These are phyloP conservation scores for Leccinum brunneo-olivaceum DNA, from an alignment of 1,284 basidiomycete genomes.

Conservation along the genomic window DNA sequence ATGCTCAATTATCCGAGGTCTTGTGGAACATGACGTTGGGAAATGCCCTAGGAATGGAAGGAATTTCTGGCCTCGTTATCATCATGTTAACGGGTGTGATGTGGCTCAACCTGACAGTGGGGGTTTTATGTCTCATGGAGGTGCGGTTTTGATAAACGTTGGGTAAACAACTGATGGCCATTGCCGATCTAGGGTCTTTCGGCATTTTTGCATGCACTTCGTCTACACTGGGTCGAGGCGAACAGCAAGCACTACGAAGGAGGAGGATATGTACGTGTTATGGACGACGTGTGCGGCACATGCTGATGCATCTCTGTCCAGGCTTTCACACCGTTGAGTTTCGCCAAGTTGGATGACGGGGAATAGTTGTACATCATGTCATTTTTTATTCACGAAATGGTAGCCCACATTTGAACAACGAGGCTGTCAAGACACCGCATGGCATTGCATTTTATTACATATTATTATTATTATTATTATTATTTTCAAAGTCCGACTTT, in stretches of 20 bases:
- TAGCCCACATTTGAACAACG: slow-evolving; percentile 9
- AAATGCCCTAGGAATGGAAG: slow-evolving; percentile 47
- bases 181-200: slow-evolving; percentile 65
- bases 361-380: slow-evolving; percentile 15
- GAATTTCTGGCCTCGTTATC: slow-evolving; percentile 53
- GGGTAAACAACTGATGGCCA: slow-evolving; percentile 6
- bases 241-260: slow-evolving; percentile 97
- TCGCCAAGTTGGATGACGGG: slow-evolving; percentile 43
- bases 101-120: slow-evolving; percentile 81
- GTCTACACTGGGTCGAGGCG: slow-evolving; percentile 97
- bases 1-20: slow-evolving; percentile 96
- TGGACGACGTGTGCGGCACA: slow-evolving; percentile 19
- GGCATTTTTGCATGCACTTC: slow-evolving; percentile 92
- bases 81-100: slow-evolving; percentile 63
- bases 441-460: background rate
- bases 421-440: slow-evolving; percentile 17
- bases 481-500: slow-evolving; percentile 30
- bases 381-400: slow-evolving; percentile 5
- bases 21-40: slow-evolving; percentile 83
- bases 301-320: slow-evolving; percentile 33
- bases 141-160: slow-evolving; percentile 42
- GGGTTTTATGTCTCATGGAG: slow-evolving; percentile 88
- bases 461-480: slow-evolving; percentile 6
- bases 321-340: slow-evolving; percentile 64
- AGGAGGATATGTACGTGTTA: slow-evolving; percentile 68